Base-by-base conservation (phyloP, 805 yeast species). In the Scheffersomyces ergatensis region DNA sequence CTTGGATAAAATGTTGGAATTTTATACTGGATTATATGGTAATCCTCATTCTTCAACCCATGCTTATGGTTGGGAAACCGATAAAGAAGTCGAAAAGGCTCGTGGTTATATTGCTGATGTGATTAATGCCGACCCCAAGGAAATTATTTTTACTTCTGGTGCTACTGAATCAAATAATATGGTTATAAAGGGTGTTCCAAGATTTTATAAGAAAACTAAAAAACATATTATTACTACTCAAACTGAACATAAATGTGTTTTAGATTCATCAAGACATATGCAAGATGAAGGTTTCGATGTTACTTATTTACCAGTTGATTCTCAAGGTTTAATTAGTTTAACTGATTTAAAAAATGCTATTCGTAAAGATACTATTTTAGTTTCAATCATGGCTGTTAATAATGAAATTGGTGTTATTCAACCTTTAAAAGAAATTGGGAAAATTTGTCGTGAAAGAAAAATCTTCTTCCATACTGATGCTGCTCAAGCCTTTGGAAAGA, bases 21-120 rank as follows among this genome's bases (percentile, higher is more conserved):
- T 83, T 58, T 85, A 79, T 62, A 92, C 98, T 2, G 98, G 98
- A 3, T 73, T 88, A 42, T 93, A 89, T 60, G 99, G 99, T 47
- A 93, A 93, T 62, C 99, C 99, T 17, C 99, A 93, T 66, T 89
- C 97, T 5, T 82, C 93, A 44, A 93, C 99, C 2, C 99, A 93
- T 60, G 78, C 96, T 5, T 93, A 92, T 61, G 99, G 99, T 26
- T 93, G 99, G 99, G 99, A 93, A 68, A 87, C 99, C 3, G 97
- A 92, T 44, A 78, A 77, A 48, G 96, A 84, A 44, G 93, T 93
- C 14, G 99, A 93, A 58, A 68, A 70, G 37, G 96, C 99, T 5
- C 78, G 99, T 55, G 74, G 70, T 39, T 76, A 92, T 54, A 73
- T 93, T 39, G 98, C 99, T 2, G 73, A 74, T 23, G 77, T 93